Evolutionary conservation across 345 rosid species (phyloP).

Genomic region (Ricinus communis): DNA sequence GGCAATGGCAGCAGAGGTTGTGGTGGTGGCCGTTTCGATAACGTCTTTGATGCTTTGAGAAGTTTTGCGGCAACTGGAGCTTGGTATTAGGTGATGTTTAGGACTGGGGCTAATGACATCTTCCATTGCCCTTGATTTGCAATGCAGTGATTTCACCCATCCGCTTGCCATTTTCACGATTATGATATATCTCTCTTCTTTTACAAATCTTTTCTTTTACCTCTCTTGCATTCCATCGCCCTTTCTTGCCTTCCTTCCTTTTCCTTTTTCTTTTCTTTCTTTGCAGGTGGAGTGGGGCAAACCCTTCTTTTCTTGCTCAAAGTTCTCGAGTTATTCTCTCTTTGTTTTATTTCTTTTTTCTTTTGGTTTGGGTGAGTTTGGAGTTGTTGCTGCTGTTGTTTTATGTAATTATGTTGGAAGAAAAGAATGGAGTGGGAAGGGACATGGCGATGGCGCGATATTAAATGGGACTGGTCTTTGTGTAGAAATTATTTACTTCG

Average conservation of each 20-base stretch:
- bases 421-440: conserved; percentile 13
- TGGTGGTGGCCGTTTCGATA: conserved; percentile 43
- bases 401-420: not conserved
- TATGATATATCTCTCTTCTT: not conserved
- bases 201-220: conserved; percentile 7
- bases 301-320: too few relatives aligned
- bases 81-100: conserved; percentile 43
- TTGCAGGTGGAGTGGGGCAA: too few relatives aligned
- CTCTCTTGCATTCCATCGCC: not conserved
- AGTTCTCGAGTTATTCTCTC: conserved; percentile 23
- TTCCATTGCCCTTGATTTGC: conserved; percentile 88
- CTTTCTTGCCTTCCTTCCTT: too few relatives aligned
- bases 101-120: conserved; percentile 69
- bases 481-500: too few relatives aligned
- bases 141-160: conserved; percentile 91
- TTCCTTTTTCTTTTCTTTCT: too few relatives aligned
- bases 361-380: too few relatives aligned
- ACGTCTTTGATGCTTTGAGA: conserved; percentile 71
- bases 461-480: conserved; percentile 32
- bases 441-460: conserved; percentile 53
- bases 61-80: conserved; percentile 65
- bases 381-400: too few relatives aligned
- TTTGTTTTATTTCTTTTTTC: conserved; percentile 15
- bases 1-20: too few relatives aligned
- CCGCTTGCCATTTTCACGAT: conserved; percentile 52